phyloP scores from a whole-genome alignment of 228 moss, liverwort and hornwort species.

The Sphagnum magellanicum region DNA sequence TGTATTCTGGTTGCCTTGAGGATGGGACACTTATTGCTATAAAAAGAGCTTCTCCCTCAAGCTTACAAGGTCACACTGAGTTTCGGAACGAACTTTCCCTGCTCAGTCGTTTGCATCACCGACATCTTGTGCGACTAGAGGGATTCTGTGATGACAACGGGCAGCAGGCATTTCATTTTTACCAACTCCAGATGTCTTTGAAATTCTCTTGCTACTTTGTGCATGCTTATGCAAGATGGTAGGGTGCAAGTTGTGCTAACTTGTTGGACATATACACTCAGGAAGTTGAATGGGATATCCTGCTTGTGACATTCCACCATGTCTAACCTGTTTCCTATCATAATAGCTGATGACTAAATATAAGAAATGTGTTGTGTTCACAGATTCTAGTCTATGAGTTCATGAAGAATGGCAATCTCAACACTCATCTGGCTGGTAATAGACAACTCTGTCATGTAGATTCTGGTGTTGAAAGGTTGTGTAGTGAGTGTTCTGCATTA shows the following conservation, averaged over 20 bases:
- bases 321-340: neutral
- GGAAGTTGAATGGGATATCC: too few species aligned
- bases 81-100: conserved; percentile 76
- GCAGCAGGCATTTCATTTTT: conserved; percentile 27
- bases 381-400: conserved; percentile 81
- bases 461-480: too few species aligned
- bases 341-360: neutral
- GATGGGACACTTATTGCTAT: conserved; percentile 71
- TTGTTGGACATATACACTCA: too few species aligned
- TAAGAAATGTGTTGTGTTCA: neutral
- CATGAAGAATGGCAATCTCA: conserved; percentile 70
- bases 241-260: too few species aligned
- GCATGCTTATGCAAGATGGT: too few species aligned
- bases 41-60: conserved; percentile 66
- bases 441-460: neutral
- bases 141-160: conserved; percentile 83
- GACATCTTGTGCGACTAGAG: conserved; percentile 73
- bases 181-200: too few species aligned
- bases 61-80: conserved; percentile 53
- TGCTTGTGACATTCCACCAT: too few species aligned
- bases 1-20: conserved; percentile 57
- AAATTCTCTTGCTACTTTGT: too few species aligned
- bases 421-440: conserved; percentile 59
- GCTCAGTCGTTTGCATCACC: conserved; percentile 75
- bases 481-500: too few species aligned